phyloP scores from a whole-genome alignment of 495 filamentous ascomycete species.

The Lasiosphaeriaceae sp. region DNA sequence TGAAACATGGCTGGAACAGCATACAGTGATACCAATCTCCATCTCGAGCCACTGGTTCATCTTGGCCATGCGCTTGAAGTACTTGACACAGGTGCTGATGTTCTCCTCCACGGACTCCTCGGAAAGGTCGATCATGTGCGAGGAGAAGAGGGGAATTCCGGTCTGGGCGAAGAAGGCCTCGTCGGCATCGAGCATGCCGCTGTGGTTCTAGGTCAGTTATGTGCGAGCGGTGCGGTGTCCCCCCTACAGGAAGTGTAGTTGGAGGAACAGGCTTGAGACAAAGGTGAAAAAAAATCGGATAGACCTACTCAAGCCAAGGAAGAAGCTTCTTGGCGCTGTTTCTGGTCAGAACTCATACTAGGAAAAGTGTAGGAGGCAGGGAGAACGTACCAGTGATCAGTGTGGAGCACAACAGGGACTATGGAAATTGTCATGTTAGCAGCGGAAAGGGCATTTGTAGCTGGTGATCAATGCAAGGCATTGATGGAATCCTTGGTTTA shows the following conservation, averaged over 20 bases:
- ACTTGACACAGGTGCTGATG: slow-evolving; percentile 83
- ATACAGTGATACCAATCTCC: slow-evolving; percentile 50
- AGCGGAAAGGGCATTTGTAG: too few species aligned
- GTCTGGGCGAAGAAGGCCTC: slow-evolving; percentile 90
- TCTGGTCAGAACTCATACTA: too few species aligned
- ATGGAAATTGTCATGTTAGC: too few species aligned
- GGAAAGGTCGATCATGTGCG: slow-evolving; percentile 93
- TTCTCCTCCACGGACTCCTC: slow-evolving; percentile 88
- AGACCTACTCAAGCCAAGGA: slow-evolving; percentile 90
- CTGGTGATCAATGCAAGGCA: too few species aligned
- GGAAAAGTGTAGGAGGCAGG: too few species aligned
- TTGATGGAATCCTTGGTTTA: too few species aligned
- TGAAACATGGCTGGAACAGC: too few species aligned
- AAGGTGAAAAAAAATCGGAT: too few species aligned
- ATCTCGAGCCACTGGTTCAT: slow-evolving; percentile 99
- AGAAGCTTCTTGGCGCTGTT: slow-evolving; percentile 74
- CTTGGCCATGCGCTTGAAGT: slow-evolving; percentile 84
- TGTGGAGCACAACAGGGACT: slow-evolving; percentile 72
- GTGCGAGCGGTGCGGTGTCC: too few species aligned
- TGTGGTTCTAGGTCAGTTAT: too few species aligned
- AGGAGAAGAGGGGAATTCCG: slow-evolving; percentile 88
- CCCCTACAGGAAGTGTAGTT: too few species aligned
- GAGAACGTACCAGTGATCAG: slow-evolving; percentile 67
- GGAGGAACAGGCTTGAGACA: too few species aligned
- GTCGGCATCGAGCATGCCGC: slow-evolving; percentile 87